Percentiles rank a stretch among this genome's conserved stretches.
Evolutionary conservation across 2,329 filamentous ascomycete genomes (phyloP).

Genomic region (Aspergillus sp.): DNA sequence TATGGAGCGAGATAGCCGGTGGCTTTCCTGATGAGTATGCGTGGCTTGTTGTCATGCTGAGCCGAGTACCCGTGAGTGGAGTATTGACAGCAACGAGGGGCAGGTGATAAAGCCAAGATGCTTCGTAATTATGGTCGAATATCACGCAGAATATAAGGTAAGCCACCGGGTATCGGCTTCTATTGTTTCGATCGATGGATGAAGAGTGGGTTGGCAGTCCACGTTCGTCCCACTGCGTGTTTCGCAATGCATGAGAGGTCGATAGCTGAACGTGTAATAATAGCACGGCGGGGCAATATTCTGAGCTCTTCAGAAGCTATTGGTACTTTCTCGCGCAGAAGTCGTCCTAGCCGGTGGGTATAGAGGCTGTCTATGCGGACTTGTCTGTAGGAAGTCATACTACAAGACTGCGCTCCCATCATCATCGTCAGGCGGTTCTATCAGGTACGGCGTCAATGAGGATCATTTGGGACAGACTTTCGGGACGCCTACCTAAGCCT

Average conservation of each 20-base stretch:
- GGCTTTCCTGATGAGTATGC: neutral
- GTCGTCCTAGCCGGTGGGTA: neutral
- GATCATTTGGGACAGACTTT: neutral
- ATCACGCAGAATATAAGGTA: neutral
- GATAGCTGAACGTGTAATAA: neutral
- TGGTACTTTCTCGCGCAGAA: neutral
- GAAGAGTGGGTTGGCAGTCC: neutral
- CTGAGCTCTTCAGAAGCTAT: neutral
- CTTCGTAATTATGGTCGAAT: neutral
- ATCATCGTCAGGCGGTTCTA: neutral
- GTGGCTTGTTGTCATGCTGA: neutral
- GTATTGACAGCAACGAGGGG: neutral
- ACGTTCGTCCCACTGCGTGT: conserved; percentile 2
- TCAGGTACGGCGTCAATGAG: neutral
- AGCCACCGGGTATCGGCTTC: conserved; percentile 4
- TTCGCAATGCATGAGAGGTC: conserved; percentile 1
- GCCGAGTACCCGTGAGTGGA: conserved; percentile 9
- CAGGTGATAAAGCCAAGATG: neutral
- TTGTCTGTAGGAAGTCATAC: neutral
- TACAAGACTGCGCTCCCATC: neutral
- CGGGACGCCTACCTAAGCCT: neutral
- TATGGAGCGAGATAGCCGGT: neutral
- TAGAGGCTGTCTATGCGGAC: neutral
- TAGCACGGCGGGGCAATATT: conserved; percentile 1
- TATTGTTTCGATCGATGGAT: neutral